Base-by-base conservation (phyloP, 768 basidiomycete genomes). In the Tricholoma terreum region DNA sequence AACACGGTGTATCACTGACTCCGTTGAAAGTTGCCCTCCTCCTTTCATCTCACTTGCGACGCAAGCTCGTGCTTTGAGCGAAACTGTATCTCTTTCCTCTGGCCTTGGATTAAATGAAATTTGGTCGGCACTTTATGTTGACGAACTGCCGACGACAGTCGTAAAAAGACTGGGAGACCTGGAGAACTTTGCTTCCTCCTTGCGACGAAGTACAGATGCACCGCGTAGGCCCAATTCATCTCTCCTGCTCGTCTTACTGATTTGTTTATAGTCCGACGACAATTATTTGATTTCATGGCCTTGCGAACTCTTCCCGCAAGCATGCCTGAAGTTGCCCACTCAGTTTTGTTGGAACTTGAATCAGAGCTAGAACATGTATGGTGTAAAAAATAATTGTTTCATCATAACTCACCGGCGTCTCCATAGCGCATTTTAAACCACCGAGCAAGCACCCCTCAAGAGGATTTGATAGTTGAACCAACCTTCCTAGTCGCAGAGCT, bases 51-150 rank as follows among this genome's bases (percentile, higher is more conserved):
- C 63, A 22, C 64, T 85, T 30, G 63, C 62, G 8, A 50, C 53
- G n/a, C 62, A 69, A 24, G 73, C 74, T 6, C 56, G 71, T 31
- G 63, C 65, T 6, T 73, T 95, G 3, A 73, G 78, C 35, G 69
- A 77, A 4, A 65, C 75, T 3, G 75, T 89, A 14, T 81, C 81
- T 2, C 78, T 85, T 14, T 83, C 84, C 6, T 80, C 83, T n/a
- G 94, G 95, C 4, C 75, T 84, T 22, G 89, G 87, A 21, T 73
- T 94, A 67, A 72, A 80, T 17, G 77, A 85, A 19, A 82, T 96
- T 34, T 96, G 93, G 93, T 74, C 77, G 11, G 69, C 67, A 6
- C 69, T 86, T 54, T 77, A 71, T 27, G 43, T 69, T 21, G 69
- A 69, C 14, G 59, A 66, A 33, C 53, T 61, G 15, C 50, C 67